These are phyloP conservation scores for Ceraceosorus guamensis DNA, from an alignment of 1,284 basidiomycete genomes.

Conservation along the genomic window DNA sequence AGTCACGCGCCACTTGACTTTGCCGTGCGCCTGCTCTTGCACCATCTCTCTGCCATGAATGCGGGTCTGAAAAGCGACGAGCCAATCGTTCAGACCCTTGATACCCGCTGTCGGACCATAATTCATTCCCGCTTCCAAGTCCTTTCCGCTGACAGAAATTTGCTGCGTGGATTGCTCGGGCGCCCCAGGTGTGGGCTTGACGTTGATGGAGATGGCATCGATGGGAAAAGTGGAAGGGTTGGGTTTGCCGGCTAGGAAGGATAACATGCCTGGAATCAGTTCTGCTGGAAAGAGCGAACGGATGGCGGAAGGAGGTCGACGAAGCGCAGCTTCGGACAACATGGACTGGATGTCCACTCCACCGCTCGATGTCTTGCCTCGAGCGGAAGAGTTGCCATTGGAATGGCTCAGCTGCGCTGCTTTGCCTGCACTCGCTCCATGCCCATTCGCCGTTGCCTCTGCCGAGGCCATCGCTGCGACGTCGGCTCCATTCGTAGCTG, in stretches of 20 bases:
- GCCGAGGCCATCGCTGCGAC: no score
- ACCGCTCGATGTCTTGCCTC: no score
- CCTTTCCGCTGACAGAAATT: slow-evolving; percentile 36
- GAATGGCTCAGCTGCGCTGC: no score
- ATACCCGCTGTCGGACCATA: slow-evolving; percentile 66
- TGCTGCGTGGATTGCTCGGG: background rate
- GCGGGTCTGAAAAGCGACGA: slow-evolving; percentile 54
- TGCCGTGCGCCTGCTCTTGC: slow-evolving; percentile 5
- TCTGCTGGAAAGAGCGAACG: slow-evolving; percentile 69
- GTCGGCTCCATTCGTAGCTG: no score
- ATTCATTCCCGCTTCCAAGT: slow-evolving; percentile 47
- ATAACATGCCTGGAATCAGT: slow-evolving; percentile 68
- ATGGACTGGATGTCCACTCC: slow-evolving; percentile 1
- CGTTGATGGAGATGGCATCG: slow-evolving; percentile 59
- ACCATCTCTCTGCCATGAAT: slow-evolving; percentile 60
- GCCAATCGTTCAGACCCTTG: slow-evolving; percentile 60
- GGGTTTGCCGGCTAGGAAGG: slow-evolving; percentile 64
- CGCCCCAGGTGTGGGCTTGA: slow-evolving; percentile 48
- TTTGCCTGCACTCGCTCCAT: no score
- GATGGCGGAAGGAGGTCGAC: slow-evolving; percentile 48
- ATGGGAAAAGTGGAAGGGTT: slow-evolving; percentile 87
- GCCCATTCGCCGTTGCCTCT: no score
- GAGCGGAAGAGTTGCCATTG: no score
- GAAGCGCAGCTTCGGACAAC: slow-evolving; percentile 1
- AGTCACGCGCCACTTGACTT: slow-evolving; percentile 60